These are phyloP conservation scores for Pseudogymnoascus verrucosus DNA, from an alignment of 2,329 filamentous ascomycete species.

Conservation along the genomic window DNA sequence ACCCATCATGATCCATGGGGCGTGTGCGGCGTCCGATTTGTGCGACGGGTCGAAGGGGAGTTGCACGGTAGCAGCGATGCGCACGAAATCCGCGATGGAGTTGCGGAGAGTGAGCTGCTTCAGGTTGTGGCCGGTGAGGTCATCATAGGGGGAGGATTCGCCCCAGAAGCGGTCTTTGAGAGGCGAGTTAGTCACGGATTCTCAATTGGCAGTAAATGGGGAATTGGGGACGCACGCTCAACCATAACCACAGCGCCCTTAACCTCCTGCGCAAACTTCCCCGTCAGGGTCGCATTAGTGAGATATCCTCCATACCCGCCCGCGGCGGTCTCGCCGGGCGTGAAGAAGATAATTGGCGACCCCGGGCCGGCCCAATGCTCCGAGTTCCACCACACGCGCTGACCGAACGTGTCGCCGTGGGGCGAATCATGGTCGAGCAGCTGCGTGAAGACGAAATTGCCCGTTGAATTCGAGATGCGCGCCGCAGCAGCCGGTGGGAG, in stretches of 20 bases:
- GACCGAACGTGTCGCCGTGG: conserved; percentile 45
- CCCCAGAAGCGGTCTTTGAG: conserved; percentile 48
- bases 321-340: conserved; percentile 44
- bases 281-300: conserved; percentile 41
- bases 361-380: conserved; percentile 46
- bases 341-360: conserved; percentile 45
- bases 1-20: conserved; percentile 49
- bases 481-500: not conserved
- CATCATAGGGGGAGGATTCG: conserved; percentile 42
- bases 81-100: conserved; percentile 43
- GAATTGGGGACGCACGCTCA: conserved; percentile 36
- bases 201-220: not conserved
- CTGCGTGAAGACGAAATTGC: conserved; percentile 38
- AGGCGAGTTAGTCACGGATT: conserved; percentile 3
- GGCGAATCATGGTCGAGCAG: conserved; percentile 51
- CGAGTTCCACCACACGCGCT: conserved; percentile 45
- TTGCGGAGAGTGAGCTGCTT: conserved; percentile 47
- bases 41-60: conserved; percentile 45
- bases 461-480: not conserved
- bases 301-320: conserved; percentile 41
- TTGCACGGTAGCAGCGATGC: conserved; percentile 45
- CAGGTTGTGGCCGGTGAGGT: conserved; percentile 44
- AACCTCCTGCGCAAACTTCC: conserved; percentile 43
- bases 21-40: conserved; percentile 40
- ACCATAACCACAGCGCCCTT: conserved; percentile 46